Evolutionary conservation across 148 eudicot species (phyloP), one percentile per base, ranked within the genome.

Genomic region (Euryodendron excelsum): DNA sequence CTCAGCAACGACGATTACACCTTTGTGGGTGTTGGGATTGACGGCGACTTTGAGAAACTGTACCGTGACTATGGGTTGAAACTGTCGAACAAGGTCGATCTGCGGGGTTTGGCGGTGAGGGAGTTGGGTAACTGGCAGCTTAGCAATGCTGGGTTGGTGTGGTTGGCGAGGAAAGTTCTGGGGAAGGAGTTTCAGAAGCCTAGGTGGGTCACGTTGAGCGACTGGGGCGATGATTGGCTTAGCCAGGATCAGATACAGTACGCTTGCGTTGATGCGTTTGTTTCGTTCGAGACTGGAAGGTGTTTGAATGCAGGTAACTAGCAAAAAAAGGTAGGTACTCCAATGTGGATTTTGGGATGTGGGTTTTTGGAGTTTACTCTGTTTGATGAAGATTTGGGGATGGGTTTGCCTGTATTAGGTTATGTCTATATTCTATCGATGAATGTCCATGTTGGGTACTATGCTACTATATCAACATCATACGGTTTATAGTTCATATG

Each of bases 151-250:
- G 79, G 79, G 53, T 9, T 76, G 72, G 50, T 28, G 71, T 18
- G 3, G 5, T 5, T 76, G 28, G 69, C 78, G 10, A 63, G 58
- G 59, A 41, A 55, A 28, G 69, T 76, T 45, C 41, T 76, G 17
- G 78, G 78, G 70, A 31, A 41, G 52, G 44, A 76, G 13, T 48
- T 76, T 31, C 15, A 18, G 41, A 76, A 76, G 59, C 78, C 79
- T 2, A 62, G 20, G 25, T 8, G n/a, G 0, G 64, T 76, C 30
- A 63, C 71, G 18, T 17, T 76, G 61, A 76, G 79, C 39, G n/a
- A 67, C 20, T 76, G 79, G 79, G 62, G 45, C 30, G 27, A 45
- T 1, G 60, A n/a, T 66, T 75, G 78, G 79, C 79, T 76, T n/a
- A 62, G 34, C 18, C 41, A 34, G 9, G 72, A 27, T 30, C 79